Evolutionary conservation across 1,284 basidiomycete species (phyloP).

Genomic region (Agroathelia rolfsii): DNA sequence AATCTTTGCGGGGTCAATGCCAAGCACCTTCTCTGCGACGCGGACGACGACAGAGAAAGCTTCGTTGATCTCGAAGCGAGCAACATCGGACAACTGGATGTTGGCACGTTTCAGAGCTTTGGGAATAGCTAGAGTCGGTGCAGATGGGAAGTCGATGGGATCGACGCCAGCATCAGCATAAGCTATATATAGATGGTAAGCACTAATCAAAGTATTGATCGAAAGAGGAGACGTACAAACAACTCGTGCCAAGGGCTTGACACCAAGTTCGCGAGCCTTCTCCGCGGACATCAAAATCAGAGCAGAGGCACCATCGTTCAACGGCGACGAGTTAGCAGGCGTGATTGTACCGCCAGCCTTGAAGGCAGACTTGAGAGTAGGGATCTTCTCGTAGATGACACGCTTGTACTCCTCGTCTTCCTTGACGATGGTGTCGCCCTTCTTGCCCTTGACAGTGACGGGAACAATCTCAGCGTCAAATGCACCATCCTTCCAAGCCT

Average conservation of each 20-base stretch:
- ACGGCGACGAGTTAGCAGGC: slow-evolving; percentile 90
- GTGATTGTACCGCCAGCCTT: slow-evolving; percentile 86
- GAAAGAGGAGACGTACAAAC: slow-evolving; percentile 51
- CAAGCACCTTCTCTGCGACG: slow-evolving; percentile 83
- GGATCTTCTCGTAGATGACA: slow-evolving; percentile 88
- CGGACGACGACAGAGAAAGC: slow-evolving; percentile 95
- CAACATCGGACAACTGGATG: slow-evolving; percentile 76
- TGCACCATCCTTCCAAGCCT: slow-evolving; percentile 80
- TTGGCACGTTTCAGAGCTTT: slow-evolving; percentile 83
- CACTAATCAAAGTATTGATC: slow-evolving; percentile 6
- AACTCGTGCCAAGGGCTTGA: slow-evolving; percentile 87
- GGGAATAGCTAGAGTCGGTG: slow-evolving; percentile 88
- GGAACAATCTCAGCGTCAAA: slow-evolving; percentile 89
- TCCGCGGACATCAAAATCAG: slow-evolving; percentile 88
- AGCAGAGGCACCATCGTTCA: slow-evolving; percentile 97
- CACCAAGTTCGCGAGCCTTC: slow-evolving; percentile 79
- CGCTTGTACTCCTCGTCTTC: slow-evolving; percentile 99
- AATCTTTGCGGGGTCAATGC: slow-evolving; percentile 80
- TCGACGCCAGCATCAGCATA: slow-evolving; percentile 96
- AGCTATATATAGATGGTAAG: slow-evolving; percentile 42
- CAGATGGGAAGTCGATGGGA: slow-evolving; percentile 95
- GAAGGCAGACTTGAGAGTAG: slow-evolving; percentile 81
- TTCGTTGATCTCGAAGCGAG: slow-evolving; percentile 95
- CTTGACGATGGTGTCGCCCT: slow-evolving; percentile 80
- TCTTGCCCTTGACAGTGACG: slow-evolving; percentile 90